phyloP scores from a whole-genome alignment of 331 rosid species.

The Erythrophleum ivorense region DNA sequence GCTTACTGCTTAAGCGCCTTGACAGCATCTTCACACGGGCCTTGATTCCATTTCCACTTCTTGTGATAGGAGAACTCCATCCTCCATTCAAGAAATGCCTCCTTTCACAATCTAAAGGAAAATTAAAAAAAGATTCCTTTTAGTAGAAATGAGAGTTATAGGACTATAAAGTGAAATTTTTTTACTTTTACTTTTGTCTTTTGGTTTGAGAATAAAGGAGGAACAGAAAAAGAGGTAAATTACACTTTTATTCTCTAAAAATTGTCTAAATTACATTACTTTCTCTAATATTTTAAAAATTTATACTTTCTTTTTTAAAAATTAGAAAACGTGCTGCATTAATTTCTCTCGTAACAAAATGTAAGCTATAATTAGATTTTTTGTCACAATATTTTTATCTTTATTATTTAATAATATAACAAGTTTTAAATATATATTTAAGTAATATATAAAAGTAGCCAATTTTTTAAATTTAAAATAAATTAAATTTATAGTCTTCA shows the following conservation, averaged over 20 bases:
- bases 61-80: conserved; percentile 26
- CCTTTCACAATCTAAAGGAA: conserved; percentile 32
- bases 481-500: too few species aligned
- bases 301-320: background rate
- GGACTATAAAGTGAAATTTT: conserved; percentile 25
- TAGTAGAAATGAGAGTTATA: conserved; percentile 8
- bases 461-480: too few species aligned
- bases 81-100: conserved; percentile 42
- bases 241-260: background rate
- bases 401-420: too few species aligned
- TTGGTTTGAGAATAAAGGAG: background rate
- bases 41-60: conserved; percentile 36
- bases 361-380: too few species aligned
- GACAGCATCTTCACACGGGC: conserved; percentile 48
- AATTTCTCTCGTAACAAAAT: background rate
- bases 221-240: background rate
- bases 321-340: background rate
- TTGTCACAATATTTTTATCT: too few species aligned
- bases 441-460: too few species aligned
- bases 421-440: too few species aligned
- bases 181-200: background rate
- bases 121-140: conserved; percentile 16
- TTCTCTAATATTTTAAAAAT: background rate
- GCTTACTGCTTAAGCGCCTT: conserved; percentile 31
- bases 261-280: background rate